Evolutionary conservation across 345 rosid species (phyloP).

Genomic region (Euphorbia peplus): DNA sequence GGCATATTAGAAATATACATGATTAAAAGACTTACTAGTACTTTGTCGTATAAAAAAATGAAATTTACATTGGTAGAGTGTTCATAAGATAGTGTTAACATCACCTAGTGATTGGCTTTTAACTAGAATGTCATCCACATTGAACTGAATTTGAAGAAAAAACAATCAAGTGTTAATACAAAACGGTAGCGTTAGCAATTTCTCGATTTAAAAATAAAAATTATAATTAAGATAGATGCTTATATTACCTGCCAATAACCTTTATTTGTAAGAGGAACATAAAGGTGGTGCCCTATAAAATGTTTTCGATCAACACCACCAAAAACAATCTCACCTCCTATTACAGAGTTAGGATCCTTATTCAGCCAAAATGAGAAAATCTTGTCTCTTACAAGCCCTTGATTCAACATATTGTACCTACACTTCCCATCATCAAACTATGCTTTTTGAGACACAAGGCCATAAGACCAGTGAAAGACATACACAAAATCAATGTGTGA

Average conservation of each 20-base stretch:
- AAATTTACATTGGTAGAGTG: too few species aligned
- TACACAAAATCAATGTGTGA: too few species aligned
- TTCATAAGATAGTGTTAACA: neutral
- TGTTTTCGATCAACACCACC: slow-evolving; percentile 70
- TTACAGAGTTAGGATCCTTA: slow-evolving; percentile 40
- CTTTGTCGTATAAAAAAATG: too few species aligned
- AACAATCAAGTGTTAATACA: too few species aligned
- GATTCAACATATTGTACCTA: slow-evolving; percentile 74
- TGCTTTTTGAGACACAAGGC: too few species aligned
- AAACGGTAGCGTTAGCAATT: too few species aligned
- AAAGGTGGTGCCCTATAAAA: slow-evolving; percentile 65
- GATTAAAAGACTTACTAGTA: too few species aligned
- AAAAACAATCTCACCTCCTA: slow-evolving; percentile 80
- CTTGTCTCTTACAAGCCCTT: slow-evolving; percentile 47
- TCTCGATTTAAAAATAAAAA: neutral
- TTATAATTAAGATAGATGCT: neutral
- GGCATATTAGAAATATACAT: too few species aligned
- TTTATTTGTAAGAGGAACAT: slow-evolving; percentile 58
- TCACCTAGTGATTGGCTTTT: slow-evolving; percentile 59
- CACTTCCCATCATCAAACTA: neutral
- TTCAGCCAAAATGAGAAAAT: slow-evolving; percentile 82
- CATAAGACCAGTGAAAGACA: too few species aligned
- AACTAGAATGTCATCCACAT: slow-evolving; percentile 63
- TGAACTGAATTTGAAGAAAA: slow-evolving; percentile 40
- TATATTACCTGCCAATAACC: slow-evolving; percentile 80